These are phyloP conservation scores for Telopea speciosissima DNA, from an alignment of 177 flowering plant genomes.

Conservation along the genomic window DNA sequence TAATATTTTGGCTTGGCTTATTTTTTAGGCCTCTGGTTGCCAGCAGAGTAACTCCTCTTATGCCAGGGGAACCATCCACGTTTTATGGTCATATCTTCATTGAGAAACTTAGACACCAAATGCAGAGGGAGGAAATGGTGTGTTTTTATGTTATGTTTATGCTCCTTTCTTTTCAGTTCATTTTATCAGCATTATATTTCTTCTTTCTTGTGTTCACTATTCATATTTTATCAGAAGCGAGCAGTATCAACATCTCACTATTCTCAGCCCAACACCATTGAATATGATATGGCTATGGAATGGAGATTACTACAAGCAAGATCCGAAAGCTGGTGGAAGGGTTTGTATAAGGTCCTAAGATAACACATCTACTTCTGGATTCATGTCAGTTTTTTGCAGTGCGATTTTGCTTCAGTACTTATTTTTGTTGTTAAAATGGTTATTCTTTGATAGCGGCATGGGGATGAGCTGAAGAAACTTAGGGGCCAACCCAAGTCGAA, in stretches of 20 bases:
- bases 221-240: constrained; percentile 30
- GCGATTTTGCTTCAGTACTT: background rate
- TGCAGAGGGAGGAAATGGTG: constrained; percentile 36
- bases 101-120: constrained; percentile 35
- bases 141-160: too few relatives aligned
- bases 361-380: background rate
- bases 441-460: constrained; percentile 14
- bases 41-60: constrained; percentile 22
- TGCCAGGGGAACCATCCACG: constrained; percentile 26
- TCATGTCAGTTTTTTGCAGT: background rate
- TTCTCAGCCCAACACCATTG: constrained; percentile 70
- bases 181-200: background rate
- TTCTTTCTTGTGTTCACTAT: background rate
- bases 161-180: background rate
- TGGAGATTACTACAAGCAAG: constrained; percentile 52
- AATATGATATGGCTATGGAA: constrained; percentile 70
- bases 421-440: background rate
- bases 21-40: constrained; percentile 66
- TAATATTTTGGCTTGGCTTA: background rate
- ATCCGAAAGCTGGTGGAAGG: constrained; percentile 36
- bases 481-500: constrained; percentile 14
- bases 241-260: constrained; percentile 69
- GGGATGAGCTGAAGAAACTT: constrained; percentile 17
- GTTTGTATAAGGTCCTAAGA: constrained; percentile 37
- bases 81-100: constrained; percentile 56